Base-by-base conservation (phyloP, 2,329 filamentous ascomycete species). In the Thelonectria blattea region DNA sequence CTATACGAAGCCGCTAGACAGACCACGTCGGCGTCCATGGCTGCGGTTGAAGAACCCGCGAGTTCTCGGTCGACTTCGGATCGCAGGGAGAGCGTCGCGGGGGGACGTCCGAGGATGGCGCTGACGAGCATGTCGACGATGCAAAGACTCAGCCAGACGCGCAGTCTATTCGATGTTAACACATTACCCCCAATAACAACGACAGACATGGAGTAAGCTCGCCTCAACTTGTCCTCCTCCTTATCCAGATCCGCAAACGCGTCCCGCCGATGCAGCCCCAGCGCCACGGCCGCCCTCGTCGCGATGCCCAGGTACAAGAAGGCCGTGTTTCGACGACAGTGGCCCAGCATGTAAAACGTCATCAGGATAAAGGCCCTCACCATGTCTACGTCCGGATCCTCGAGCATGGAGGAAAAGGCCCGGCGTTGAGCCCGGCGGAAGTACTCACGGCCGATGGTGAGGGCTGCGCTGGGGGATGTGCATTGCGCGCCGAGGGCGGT, bases 261-360 rank as follows among this genome's bases (percentile, higher is more conserved):
- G 41, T 71, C 68, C 27, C 65, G 48, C 7, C 67, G 73, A 52
- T 88, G 84, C 7, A 88, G 67, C 0, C 86, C 86, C 0, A 88
- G 67, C 0, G 84, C 83, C 3, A 83, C 81, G 0, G 86, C 85
- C 1, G 85, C 83, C 54, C 84, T 81, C 0, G 82, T 78, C 1
- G 86, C 85, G 9, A 88, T 81, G 0, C 85, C 85, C 2, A 88
- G 71, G 56, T 88, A 88, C 83, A 88, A 87, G 54, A 86, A 88
- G 0, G 85, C 85, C 0, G 85, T 80, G 77, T 92, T 88, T 64
- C 87, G 88, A 63, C 84, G 77, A 62, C 85, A 79, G 42, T 76
- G 69, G 34, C 85, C 85, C 34, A 90, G 84, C 77, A 91, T 88
- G 81, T 89, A 91, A 15, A 89, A 89, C 8, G 86, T 91, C 76